Base-by-base conservation (phyloP, 352 stramenopile species). In the Globisporangium polare region DNA sequence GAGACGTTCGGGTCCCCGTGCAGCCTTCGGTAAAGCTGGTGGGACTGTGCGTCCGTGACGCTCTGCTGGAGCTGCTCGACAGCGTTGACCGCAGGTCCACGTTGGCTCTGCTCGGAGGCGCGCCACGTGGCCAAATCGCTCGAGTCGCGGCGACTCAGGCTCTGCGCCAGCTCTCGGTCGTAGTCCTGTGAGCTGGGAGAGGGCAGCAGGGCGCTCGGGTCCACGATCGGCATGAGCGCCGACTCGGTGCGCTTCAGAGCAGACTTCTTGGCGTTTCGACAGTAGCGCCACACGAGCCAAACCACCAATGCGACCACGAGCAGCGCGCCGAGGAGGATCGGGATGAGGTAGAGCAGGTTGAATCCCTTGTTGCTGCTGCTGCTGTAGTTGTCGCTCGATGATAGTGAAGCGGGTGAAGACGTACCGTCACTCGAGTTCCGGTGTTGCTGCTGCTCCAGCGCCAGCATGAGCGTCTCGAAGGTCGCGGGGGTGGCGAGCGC, bases 341-440 rank as follows among this genome's bases (percentile, higher is more conserved):
- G 63, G 61, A 77, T 68, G 7, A 79, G 59, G 27, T 73, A 72
- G 39, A 74, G 46, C 41, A 75, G 26, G 43, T 79, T 57, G 59
- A 79, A 79, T 41, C 60, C 31, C 5, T 57, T 43, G n/a, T 13
- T 24, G 37, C 15, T 33, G 37, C 1, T 31, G 31, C 9, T 24
- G 37, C 15, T 33, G 37, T 1, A 20, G 31, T 9, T 22, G n/a
- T 26, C n/a, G 10, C 12, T 46, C 5, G 1, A 29, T 31, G 1
- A 29, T 39, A 24, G 18, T 13, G 24, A 37, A 35, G 53, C n/a
- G n/a, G 35, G 8, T 3, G 35, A 41, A 17, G 35, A 41, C 5
- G 35, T 42, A 42, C 37, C 37, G 37, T 42, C 27, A 31, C 27
- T 42, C 2, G 15, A 18, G 37, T n/a, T 42, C 37, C 37, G 37